phyloP scores from a whole-genome alignment of 73 alveolate species.

The Paramecium sexaurelia region DNA sequence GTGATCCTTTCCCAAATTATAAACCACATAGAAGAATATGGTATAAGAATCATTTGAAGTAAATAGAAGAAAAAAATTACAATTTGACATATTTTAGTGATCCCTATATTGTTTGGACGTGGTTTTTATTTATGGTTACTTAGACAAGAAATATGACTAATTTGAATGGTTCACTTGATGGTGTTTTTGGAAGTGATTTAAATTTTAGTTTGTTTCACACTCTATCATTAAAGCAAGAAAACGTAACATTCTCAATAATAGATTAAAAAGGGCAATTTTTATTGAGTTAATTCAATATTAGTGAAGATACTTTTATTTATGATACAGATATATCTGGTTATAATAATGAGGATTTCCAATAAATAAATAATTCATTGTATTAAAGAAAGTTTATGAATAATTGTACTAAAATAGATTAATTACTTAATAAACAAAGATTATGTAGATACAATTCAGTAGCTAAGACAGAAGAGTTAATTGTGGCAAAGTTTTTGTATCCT shows the following conservation, averaged over 20 bases:
- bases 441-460: neutral
- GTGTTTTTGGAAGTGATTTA: conserved; percentile 28
- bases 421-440: neutral
- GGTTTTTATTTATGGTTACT: conserved; percentile 35
- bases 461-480: neutral
- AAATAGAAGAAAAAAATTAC: neutral
- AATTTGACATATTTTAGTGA: conserved; percentile 27
- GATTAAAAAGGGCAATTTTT: neutral
- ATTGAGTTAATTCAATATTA: neutral
- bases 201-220: neutral
- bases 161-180: conserved; percentile 3
- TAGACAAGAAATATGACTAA: neutral
- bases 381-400: neutral
- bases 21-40: conserved; percentile 34
- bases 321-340: neutral
- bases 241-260: neutral
- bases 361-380: neutral
- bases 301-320: neutral
- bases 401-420: neutral
- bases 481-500: neutral
- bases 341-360: neutral
- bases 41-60: conserved; percentile 1
- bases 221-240: neutral
- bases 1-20: conserved; percentile 55
- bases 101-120: conserved; percentile 29